Percentiles rank a stretch among this genome's conserved stretches.
Conservation (phyloP, 169 alveolate species). For the Plasmodium fragile region DNA sequence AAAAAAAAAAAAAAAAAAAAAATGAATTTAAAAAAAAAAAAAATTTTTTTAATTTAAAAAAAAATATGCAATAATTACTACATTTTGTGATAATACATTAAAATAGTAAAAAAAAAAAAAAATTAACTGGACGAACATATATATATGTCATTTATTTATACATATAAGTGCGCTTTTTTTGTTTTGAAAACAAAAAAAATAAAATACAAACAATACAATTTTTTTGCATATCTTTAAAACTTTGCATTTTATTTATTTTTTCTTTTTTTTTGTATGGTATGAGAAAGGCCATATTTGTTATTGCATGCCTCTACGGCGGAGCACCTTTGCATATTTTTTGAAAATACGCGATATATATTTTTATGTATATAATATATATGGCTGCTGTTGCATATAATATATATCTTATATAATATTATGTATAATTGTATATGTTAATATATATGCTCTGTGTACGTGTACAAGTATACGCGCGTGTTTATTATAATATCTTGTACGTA, state of each 20-base stretch:
- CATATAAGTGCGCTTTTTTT: background rate
- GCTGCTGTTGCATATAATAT: background rate
- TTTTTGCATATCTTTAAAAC: background rate
- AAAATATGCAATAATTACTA: background rate
- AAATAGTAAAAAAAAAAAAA: background rate
- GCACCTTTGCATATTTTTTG: background rate
- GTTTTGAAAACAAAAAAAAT: background rate
- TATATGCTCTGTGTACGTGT: background rate
- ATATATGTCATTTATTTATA: background rate
- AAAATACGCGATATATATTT: background rate
- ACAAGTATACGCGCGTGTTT: background rate
- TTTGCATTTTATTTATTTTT: background rate
- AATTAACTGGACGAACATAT: background rate
- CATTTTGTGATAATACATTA: background rate
- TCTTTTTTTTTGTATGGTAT: background rate
- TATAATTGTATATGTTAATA: background rate
- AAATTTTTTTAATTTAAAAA: background rate
- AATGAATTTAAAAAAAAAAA: background rate
- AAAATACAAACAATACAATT: background rate
- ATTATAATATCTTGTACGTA: background rate
- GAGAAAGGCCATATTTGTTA: background rate
- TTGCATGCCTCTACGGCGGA: background rate
- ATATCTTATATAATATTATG: background rate
- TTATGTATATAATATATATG: background rate
- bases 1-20: background rate